phyloP scores from a whole-genome alignment of 2,329 filamentous ascomycete species.

The Pseudocercospora crystallina region DNA sequence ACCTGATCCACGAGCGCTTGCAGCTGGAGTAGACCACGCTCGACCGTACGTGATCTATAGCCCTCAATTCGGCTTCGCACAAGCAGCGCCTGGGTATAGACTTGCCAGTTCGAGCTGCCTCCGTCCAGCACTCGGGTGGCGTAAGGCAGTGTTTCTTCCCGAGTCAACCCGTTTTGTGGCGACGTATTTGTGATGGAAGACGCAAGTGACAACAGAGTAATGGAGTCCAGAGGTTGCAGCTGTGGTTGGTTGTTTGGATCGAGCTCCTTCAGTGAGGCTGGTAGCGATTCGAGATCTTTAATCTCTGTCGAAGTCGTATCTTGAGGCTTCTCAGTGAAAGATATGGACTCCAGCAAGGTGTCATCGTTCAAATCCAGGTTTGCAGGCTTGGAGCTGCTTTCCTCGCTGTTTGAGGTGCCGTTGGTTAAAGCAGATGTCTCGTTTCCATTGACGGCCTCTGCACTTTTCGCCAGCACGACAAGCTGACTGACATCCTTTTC shows the following conservation, averaged over 20 bases:
- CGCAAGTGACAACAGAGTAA: constrained; percentile 74
- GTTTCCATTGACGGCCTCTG: constrained; percentile 19
- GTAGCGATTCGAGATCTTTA: constrained; percentile 54
- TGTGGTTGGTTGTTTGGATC: constrained; percentile 79
- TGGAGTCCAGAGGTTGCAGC: constrained; percentile 79
- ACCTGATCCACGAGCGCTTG: constrained; percentile 96
- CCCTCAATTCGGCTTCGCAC: constrained; percentile 88
- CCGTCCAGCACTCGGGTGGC: constrained; percentile 84
- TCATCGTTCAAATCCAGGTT: constrained; percentile 85
- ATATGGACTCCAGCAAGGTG: constrained; percentile 83
- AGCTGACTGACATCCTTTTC: constrained; percentile 81
- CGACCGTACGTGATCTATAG: constrained; percentile 80
- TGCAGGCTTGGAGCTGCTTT: constrained; percentile 36
- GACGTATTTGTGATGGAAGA: constrained; percentile 90
- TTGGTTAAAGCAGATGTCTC: constrained; percentile 4
- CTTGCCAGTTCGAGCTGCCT: constrained; percentile 94
- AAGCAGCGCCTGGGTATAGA: constrained; percentile 90
- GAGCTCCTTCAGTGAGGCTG: constrained; percentile 61
- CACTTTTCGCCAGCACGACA: constrained; percentile 83
- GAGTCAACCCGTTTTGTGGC: constrained; percentile 77
- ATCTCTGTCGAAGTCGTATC: constrained; percentile 37
- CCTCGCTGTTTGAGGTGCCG: constrained; percentile 1
- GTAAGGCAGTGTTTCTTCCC: constrained; percentile 92
- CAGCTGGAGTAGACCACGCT: constrained; percentile 85
- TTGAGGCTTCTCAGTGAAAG: constrained; percentile 63